Conservation (phyloP, 495 filamentous ascomycete species). For the Aspergillus panamensis region DNA sequence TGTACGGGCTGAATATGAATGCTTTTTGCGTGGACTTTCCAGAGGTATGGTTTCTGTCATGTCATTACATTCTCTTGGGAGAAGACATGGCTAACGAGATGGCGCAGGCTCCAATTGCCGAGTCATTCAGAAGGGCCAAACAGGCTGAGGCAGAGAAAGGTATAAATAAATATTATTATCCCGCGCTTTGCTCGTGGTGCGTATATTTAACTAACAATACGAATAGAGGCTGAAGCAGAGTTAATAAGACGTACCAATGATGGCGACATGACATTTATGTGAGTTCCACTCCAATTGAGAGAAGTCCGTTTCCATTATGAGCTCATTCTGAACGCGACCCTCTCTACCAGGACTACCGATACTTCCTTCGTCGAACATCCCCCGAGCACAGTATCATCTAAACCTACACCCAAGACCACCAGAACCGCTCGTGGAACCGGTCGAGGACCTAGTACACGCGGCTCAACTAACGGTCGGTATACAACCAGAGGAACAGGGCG, state of each 20-base stretch:
- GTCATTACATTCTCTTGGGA: background rate
- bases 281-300: slow-evolving; percentile 25
- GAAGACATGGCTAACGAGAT: slow-evolving; percentile 8
- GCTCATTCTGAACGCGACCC: background rate
- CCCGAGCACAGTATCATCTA: slow-evolving; percentile 57
- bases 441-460: slow-evolving; percentile 31
- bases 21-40: slow-evolving; percentile 98
- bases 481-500: slow-evolving; percentile 37
- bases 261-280: slow-evolving; percentile 87
- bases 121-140: slow-evolving; percentile 69
- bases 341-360: slow-evolving; percentile 71
- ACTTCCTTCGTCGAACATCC: slow-evolving; percentile 92
- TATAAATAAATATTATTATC: slow-evolving; percentile 13
- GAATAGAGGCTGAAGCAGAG: slow-evolving; percentile 34
- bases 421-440: slow-evolving; percentile 19
- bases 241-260: slow-evolving; percentile 37
- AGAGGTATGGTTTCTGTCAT: slow-evolving; percentile 57
- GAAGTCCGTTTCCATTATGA: background rate
- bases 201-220: background rate
- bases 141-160: slow-evolving; percentile 50
- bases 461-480: slow-evolving; percentile 43
- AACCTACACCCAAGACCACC: slow-evolving; percentile 59
- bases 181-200: background rate
- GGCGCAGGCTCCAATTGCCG: slow-evolving; percentile 58
- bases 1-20: slow-evolving; percentile 98